Evolutionary conservation across 805 yeast species (phyloP), one percentile per base, ranked within the genome.

Genomic region (Clavispora vitiphila): DNA sequence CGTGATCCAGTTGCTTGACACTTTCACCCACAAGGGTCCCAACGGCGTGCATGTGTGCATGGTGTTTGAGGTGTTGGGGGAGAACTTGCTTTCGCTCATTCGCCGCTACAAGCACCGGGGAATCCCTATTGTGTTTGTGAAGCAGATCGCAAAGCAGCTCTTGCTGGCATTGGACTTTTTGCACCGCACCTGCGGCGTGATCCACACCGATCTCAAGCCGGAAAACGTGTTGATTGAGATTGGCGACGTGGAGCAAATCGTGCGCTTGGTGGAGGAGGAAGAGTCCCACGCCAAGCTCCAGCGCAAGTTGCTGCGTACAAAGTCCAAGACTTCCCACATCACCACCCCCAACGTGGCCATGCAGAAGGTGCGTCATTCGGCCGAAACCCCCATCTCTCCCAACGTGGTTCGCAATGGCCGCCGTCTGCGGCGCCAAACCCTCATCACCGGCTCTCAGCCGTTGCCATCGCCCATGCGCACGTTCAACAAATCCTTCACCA

Each of bases 391-490:
- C 20, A 57, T 49, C 29, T 61, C 71, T 5, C 72, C 74, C 2
- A 65, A 71, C 1, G 47, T 68, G 15, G 72, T 72, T 5, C 50
- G 74, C 31, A 66, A 67, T 45, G 74, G 73, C 5, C 55, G 84
- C 35, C 58, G 84, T 40, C 69, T 86, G 25, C 74, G 95, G 55
- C 66, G 91, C 30, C 82, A 80, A 48, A 81, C 95, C 0, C 64
- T 89, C 19, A 83, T 89, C 37, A 86, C 95, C 0, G 96, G 96
- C 0, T 87, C 96, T 0, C 96, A 89, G 61, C 97, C 97, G 2
- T 67, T 89, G 43, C 96, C 96, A 4, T 84, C 95, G 0, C 96
- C 96, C 1, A 68, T 88, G 37, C 70, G 90, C 40, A 76, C 91
- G 1, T 69, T 68, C 46, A 68, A 65, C 49, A 67, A 65, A 46